Base-by-base conservation (phyloP, 768 basidiomycete species). In the Termitomyces sp. region DNA sequence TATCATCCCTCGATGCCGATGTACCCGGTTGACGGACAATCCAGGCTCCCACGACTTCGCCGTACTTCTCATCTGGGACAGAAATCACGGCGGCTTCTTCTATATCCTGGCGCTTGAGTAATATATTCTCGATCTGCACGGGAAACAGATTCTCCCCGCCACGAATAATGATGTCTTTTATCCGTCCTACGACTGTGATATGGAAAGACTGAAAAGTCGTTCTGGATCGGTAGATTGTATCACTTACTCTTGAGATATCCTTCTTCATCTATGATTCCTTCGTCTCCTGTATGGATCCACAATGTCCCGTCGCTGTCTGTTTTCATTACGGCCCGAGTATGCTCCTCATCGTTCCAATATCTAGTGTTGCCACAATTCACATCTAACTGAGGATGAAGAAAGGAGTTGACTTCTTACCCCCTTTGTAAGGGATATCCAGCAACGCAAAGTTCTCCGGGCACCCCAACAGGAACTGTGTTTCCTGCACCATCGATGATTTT, bases 91-190 rank as follows among this genome's bases (percentile, higher is more conserved):
- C 88, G 0, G 86, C 90, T 69, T 93, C 91, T 47, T 81, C 76
- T 42, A 94, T 81, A 16, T 69, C 73, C 1, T 77, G 76, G 55
- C 85, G 77, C 5, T 76, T 71, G 0, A 81, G 84, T 51, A 92
- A 67, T 1, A 78, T 82, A 57, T 93, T 91, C 73, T 94, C 92
- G 34, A 94, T 93, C 67, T 92, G 86, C 45, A 93, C 84, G 4
- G 93, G 88, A 71, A 90, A 89, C 54, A 95, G 74, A 71, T 95
- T 91, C 84, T 93, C 91, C 61, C 91, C 91, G 18, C 90, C 91
- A 20, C 91, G 86, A 61, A 93, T 93, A 63, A 93, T 91, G 53
- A 93, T 83, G 68, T 93, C 91, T 84, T 93, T 93, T 55, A 85
- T 87, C 57, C 91, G 78, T 45, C 90, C 86, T 47, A 91, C 89